phyloP scores from a whole-genome alignment of 2,329 filamentous ascomycete species.

The Chaetomiaceae sp. region DNA sequence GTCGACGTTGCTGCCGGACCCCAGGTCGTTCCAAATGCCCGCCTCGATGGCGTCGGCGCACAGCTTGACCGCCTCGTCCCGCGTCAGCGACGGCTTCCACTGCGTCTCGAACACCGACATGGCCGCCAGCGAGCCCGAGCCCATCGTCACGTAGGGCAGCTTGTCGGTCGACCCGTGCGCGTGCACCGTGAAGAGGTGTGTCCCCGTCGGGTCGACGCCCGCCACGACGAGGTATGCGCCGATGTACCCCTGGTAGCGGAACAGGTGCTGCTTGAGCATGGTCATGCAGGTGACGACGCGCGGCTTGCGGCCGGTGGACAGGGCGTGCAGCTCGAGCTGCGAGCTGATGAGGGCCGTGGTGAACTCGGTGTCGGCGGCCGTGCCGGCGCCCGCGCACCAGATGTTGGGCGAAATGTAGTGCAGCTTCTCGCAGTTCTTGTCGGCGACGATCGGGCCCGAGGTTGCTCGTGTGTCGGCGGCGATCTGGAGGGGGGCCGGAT shows the following conservation, averaged over 20 bases:
- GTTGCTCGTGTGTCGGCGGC: conserved; percentile 97
- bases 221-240: conserved; percentile 97
- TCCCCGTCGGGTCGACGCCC: conserved; percentile 91
- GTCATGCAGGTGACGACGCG: conserved; percentile 99
- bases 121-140: conserved; percentile 88
- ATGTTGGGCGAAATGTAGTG: conserved; percentile 99
- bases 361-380: conserved; percentile 97
- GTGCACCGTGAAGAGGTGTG: conserved; percentile 95
- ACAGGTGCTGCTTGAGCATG: conserved; percentile 98
- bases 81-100: conserved; percentile 76
- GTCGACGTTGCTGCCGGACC: conserved; percentile 95
- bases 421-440: conserved; percentile 99
- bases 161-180: conserved; percentile 98
- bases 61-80: conserved; percentile 77
- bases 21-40: conserved; percentile 98
- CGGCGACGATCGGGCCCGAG: conserved; percentile 94
- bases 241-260: conserved; percentile 96
- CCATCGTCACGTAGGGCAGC: conserved; percentile 99
- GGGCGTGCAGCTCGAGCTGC: conserved; percentile 93
- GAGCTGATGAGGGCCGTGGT: conserved; percentile 98
- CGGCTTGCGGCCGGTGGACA: conserved; percentile 93
- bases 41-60: conserved; percentile 85
- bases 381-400: conserved; percentile 98
- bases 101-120: conserved; percentile 98
- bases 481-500: conserved; percentile 54